Percentiles rank a stretch among this genome's conserved stretches.
Evolutionary conservation across 2,329 filamentous ascomycete genomes (phyloP).

Genomic region (Trichothecium roseum): DNA sequence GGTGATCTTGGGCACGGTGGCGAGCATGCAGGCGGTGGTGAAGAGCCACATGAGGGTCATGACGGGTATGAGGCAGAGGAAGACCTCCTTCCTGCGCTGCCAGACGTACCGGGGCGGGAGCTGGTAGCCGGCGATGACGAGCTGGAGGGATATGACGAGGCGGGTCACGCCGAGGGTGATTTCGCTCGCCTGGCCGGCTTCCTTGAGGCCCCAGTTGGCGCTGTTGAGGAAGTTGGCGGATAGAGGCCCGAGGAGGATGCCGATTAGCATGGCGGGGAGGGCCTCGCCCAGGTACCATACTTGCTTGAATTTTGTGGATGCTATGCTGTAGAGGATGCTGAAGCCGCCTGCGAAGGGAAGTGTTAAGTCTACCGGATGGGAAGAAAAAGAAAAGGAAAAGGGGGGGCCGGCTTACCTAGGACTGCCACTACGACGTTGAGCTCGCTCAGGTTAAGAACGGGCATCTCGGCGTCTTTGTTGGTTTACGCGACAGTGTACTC

Average conservation of each 20-base stretch:
- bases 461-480: constrained; percentile 8
- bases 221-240: constrained; percentile 41
- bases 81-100: constrained; percentile 40
- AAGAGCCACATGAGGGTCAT: constrained; percentile 54
- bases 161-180: constrained; percentile 40
- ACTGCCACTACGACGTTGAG: constrained; percentile 11
- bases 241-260: constrained; percentile 43
- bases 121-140: constrained; percentile 54
- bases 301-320: constrained; percentile 41
- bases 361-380: too few relatives aligned
- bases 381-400: background rate
- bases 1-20: constrained; percentile 42
- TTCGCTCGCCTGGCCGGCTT: constrained; percentile 15
- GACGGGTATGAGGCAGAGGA: constrained; percentile 44
- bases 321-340: constrained; percentile 35
- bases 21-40: constrained; percentile 44
- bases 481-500: too few relatives aligned
- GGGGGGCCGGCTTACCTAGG: constrained; percentile 3
- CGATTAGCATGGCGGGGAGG: constrained; percentile 43
- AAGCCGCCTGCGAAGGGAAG: constrained; percentile 27
- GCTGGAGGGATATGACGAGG: constrained; percentile 50
- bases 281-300: constrained; percentile 46
- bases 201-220: constrained; percentile 27
- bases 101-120: constrained; percentile 45
- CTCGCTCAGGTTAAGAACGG: constrained; percentile 12